These are phyloP conservation scores for Heterobasidion annosum DNA, from an alignment of 1,284 basidiomycete species.

Conservation along the genomic window DNA sequence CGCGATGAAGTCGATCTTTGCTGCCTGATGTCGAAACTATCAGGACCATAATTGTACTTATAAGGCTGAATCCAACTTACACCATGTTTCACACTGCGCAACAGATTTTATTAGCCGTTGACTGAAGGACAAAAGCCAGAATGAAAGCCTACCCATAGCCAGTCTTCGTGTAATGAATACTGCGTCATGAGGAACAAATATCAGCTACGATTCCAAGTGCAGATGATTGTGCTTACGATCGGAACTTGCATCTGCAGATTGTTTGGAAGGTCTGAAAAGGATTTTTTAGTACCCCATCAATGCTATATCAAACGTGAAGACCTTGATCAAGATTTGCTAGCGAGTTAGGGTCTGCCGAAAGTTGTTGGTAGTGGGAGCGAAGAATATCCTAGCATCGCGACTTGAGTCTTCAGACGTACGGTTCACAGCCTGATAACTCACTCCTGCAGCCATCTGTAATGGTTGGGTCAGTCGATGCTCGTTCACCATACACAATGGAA, in stretches of 20 bases:
- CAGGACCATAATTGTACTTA: conserved; percentile 10
- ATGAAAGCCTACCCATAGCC: conserved; percentile 75
- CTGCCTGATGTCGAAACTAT: conserved; percentile 36
- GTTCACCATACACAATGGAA: not conserved
- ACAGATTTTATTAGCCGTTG: not conserved
- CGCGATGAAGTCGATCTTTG: conserved; percentile 71
- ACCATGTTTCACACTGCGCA: conserved; percentile 77
- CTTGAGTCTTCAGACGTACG: not conserved
- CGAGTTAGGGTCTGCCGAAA: conserved; percentile 91
- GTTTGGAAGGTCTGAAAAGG: conserved; percentile 74
- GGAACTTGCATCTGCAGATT: conserved; percentile 84
- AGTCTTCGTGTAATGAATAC: conserved; percentile 84
- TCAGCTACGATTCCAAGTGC: conserved; percentile 2
- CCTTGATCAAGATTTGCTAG: conserved; percentile 95
- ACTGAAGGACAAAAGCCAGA: not conserved
- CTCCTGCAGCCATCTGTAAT: conserved; percentile 68
- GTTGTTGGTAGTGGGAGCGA: conserved; percentile 84
- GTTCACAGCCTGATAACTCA: conserved; percentile 24
- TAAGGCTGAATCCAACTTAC: conserved; percentile 32
- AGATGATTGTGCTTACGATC: conserved; percentile 50
- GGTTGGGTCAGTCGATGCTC: conserved; percentile 1
- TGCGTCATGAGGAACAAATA: conserved; percentile 18
- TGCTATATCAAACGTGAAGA: conserved; percentile 14
- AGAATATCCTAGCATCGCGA: conserved; percentile 63
- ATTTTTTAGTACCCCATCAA: not conserved